Percentiles rank a stretch among this genome's conserved stretches.
Conservation (phyloP, 345 rosid species). For the Dimocarpus longan region DNA sequence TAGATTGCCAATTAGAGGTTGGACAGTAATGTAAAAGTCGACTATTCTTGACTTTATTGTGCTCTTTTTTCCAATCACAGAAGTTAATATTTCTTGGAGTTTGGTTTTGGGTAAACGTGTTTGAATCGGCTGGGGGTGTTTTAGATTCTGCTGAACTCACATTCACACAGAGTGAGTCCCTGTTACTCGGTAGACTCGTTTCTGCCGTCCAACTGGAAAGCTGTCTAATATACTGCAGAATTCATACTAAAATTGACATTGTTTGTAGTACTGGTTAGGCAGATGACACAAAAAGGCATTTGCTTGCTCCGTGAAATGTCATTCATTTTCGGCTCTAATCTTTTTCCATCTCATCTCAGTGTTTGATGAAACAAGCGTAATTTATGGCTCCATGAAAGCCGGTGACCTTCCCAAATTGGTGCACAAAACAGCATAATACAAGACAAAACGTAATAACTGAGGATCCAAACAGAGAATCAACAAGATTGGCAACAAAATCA, state of each 20-base stretch:
- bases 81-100: background rate
- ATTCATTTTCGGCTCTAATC: background rate
- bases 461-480: background rate
- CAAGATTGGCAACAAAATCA: background rate
- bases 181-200: background rate
- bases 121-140: background rate
- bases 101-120: constrained; percentile 6
- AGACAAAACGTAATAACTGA: background rate
- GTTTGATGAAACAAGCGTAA: background rate
- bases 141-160: background rate
- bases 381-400: constrained; percentile 1
- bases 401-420: background rate
- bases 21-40: background rate
- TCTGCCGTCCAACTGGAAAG: constrained; percentile 23
- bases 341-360: background rate
- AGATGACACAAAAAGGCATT: background rate
- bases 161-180: background rate
- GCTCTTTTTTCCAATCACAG: constrained; percentile 1
- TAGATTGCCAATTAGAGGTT: background rate
- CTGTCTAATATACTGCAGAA: background rate
- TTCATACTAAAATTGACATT: background rate
- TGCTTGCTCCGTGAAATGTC: background rate
- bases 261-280: constrained; percentile 11
- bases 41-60: constrained; percentile 16
- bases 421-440: background rate